Evolutionary conservation across 73 alveolate genomes (phyloP), one percentile per base, ranked within the genome.

Genomic region (Paramecium sexaurelia): DNA sequence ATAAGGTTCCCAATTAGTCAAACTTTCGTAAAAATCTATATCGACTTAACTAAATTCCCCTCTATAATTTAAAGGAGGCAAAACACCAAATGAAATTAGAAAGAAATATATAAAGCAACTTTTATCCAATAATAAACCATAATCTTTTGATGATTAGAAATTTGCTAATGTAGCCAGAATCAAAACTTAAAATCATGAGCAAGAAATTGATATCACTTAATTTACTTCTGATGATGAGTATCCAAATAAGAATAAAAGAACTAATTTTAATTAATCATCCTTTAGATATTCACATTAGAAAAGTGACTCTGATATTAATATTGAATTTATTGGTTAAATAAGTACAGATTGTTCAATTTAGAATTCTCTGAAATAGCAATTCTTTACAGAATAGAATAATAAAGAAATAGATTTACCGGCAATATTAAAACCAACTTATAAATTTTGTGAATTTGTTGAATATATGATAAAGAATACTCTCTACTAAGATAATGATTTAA

Each of bases 401-500:
- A 3, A 26, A 0, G 83, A 61, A 7, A 6, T 61, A 7, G 39
- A 61, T 13, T 26, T 73, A 17, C 87, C 87, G 2, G 67, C 17
- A 8, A 73, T 39, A 3, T 36, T 73, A 11, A 73, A 17, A 10
- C 87, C 87, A 3, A 36, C 87, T 2, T 73, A 73, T 36, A 73
- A 73, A 13, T 73, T 73, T 73, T 73, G 87, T 39, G 36, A 73
- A 73, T 73, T 73, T 39, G 36, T 73, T n/a, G 87, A 73, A 36
- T 22, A 33, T 20, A 13, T 36, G 4, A 73, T 61, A 13, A 26
- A 26, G 43, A 61, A 10, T n/a, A 17, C 17, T 29, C 20, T 7
- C n/a, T 0, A 61, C 5, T 61, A 61, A 1, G 83, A 61, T 26
- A 7, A 61, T 61, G 83, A 61, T 11, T 20, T 4, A 2, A 26